Conservation (phyloP, 306 rosid genomes). For the Heteromeles arbutifolia region DNA sequence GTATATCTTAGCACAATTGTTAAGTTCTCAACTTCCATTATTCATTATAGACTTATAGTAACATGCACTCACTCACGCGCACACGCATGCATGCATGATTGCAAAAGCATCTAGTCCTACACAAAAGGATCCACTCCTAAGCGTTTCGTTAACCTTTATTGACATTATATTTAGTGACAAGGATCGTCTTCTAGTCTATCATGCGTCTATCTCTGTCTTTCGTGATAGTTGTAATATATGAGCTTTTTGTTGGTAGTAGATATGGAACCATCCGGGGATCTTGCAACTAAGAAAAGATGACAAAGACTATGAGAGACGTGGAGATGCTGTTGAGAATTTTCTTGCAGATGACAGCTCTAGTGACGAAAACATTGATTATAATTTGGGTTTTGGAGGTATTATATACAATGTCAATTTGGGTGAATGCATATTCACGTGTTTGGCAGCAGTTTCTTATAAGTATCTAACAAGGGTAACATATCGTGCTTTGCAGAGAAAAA, state of each 20-base stretch:
- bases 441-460: neutral
- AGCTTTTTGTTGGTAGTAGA: slow-evolving; percentile 51
- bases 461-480: slow-evolving; percentile 1
- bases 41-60: neutral
- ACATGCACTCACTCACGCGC: neutral
- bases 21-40: neutral
- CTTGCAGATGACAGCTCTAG: slow-evolving; percentile 91
- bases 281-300: slow-evolving; percentile 88
- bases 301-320: slow-evolving; percentile 54
- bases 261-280: slow-evolving; percentile 99
- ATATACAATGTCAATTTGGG: neutral
- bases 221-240: neutral
- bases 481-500: slow-evolving; percentile 53
- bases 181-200: neutral
- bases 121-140: neutral
- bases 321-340: slow-evolving; percentile 78
- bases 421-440: neutral
- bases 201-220: neutral
- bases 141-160: neutral
- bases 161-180: neutral
- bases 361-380: slow-evolving; percentile 79
- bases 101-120: neutral
- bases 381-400: slow-evolving; percentile 62
- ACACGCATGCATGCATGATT: neutral
- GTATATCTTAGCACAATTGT: slow-evolving; percentile 26